Evolutionary conservation across 78 protist species (phyloP).

Genomic region (Dictyostelium discoideum): DNA sequence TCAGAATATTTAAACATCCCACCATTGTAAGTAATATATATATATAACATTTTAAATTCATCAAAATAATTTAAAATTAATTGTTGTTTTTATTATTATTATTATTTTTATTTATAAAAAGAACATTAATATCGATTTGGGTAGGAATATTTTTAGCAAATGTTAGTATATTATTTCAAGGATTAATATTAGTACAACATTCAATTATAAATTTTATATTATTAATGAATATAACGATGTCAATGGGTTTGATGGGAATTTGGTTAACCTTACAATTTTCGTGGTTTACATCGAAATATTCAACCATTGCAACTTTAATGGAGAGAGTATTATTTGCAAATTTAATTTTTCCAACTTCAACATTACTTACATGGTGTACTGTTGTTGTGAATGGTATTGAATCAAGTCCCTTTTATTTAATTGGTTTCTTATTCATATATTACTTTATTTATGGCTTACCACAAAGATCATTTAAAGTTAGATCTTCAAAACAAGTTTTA

Average conservation of each 20-base stretch:
- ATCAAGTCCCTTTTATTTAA: constrained; percentile 20
- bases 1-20: constrained; percentile 36
- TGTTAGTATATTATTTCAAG: not conserved
- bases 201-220: constrained; percentile 34
- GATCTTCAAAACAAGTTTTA: constrained; percentile 24
- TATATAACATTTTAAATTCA: too few species aligned
- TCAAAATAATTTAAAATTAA: not conserved
- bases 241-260: constrained; percentile 35
- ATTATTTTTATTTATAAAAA: not conserved
- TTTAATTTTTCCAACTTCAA: constrained; percentile 26
- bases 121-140: constrained; percentile 44
- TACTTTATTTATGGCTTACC: constrained; percentile 41
- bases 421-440: not conserved
- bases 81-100: too few species aligned
- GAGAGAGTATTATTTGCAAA: constrained; percentile 22
- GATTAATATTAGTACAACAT: constrained; percentile 27
- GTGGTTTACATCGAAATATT: not conserved
- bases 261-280: constrained; percentile 45
- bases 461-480: constrained; percentile 35
- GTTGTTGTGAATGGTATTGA: constrained; percentile 21
- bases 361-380: constrained; percentile 24
- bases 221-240: constrained; percentile 36
- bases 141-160: constrained; percentile 28
- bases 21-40: constrained; percentile 1
- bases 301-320: not conserved